Base-by-base conservation (phyloP, 352 stramenopile species). In the Pythium pyrilobum region DNA sequence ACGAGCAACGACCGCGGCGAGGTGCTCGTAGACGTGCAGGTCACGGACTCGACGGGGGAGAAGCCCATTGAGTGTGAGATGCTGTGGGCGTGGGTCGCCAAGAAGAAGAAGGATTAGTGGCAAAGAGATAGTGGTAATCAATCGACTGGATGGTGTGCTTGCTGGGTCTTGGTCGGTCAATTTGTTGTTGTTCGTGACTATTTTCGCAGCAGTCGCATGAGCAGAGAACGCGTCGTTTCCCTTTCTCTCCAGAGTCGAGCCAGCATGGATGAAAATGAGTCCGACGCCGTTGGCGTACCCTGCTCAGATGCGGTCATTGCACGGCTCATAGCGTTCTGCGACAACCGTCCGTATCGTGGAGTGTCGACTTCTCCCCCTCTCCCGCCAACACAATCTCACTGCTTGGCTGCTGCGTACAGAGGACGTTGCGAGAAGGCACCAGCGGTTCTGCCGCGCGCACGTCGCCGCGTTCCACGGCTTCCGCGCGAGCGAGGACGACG, bases 21-120 rank as follows among this genome's bases (percentile, higher is more conserved):
- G 34, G 61, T 91, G 21, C 57, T 77, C 5, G 78, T 96, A 13
- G 61, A 80, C 47, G 81, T 92, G 12, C 56, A 75, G 24, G 78
- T 96, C 38, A 87, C 78, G 12, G 86, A 96, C 66, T 68, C 66
- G 11, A 66, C 65, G 1, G 84, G 84, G 6, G 79, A 89, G 29
- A 65, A 72, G 37, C 86, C 86, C 5, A 91, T 96, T 36, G 77
- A 92, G 43, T 82, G 72, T 51, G 72, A 94, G 50, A 88, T 96
- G 74, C 47, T 85, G 36, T 96, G 84, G 84, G 86, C 84, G 13
- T 96, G 86, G 86, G 68, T 89, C 23, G 67, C 61, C 25, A 96
- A 95, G 66, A 56, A 76, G 47, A 69, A 68, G 54, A 68, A 68
- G 39, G 44, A 63, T 28, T 62, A 52, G 39, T 6, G 4, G 20